Base-by-base conservation (phyloP, 768 basidiomycete genomes). In the Suillus clintonianus region DNA sequence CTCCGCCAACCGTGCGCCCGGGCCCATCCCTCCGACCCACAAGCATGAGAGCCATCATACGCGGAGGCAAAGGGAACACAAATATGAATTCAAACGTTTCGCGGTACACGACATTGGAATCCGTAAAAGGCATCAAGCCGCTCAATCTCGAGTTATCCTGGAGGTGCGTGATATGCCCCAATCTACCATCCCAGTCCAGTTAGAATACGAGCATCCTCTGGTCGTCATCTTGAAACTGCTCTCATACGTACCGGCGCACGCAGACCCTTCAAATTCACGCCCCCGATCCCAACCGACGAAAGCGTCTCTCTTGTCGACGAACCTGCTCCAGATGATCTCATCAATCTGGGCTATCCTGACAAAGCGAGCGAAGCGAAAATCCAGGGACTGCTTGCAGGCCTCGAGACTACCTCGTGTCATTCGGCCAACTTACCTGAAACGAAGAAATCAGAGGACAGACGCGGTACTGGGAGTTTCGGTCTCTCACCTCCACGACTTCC, bases 121-220 rank as follows among this genome's bases (percentile, higher is more conserved):
- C 85, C 66, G 82, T 80, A 17, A 87, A 85, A 68, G 89, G 89
- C 2, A 71, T 86, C 24, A 81, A 84, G 61, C 79, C 88, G 5
- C 77, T 91, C 4, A 78, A 82, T 24, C 78, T 91, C 15, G 81
- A 85, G 37, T 75, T 92, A 57, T 86, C 87, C 15, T 92, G 90
- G 90, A 82, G 83, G 90, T 90, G 62, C 56, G 83, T 78, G 41
- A 45, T 39, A 39, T 63, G n/a, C 34, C 41, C 14, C 14, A 30
- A 41, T 30, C 9, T 10, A 19, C 10, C 4, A 10, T 57, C 24
- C 22, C 5, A 41, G 56, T 17, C 39, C 15, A 27, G 39, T 57
- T 42, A 41, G 1, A 24, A 22, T 32, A 47, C 13, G 39, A 17
- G 36, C 42, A 57, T n/a, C 9, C 36, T 19, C 37, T 62, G 45